Evolutionary conservation across 192 early-diverging fungal species (phyloP), one percentile per base, ranked within the genome.

Genomic region (Neocallimastix lanati): DNA sequence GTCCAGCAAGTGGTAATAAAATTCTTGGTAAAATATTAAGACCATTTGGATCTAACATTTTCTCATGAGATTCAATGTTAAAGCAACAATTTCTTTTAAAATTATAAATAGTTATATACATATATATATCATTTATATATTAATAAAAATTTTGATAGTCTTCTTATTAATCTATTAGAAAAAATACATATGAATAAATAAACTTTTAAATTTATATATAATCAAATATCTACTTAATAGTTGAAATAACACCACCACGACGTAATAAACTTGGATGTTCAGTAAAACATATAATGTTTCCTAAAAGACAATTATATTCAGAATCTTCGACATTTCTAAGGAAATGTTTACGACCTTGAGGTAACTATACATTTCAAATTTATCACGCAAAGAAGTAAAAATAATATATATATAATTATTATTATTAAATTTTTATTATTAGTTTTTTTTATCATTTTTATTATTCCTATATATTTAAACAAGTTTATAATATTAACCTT

Each of bases 21-120:
- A 99, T 91, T 81, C 93, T 95, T 2, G 93, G 93, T 29, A 97
- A 83, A 77, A 96, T 83, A 77, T 97, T 95, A 77, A 93, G 89
- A 36, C 92, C 91, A 15, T 86, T 77, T 50, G 88, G 88, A 78
- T 92, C 86, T 37, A 97, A 80, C 28, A 97, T 81, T 28, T 87
- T 83, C 27, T 82, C 81, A 84, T 95, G 94, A 79, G 87, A 82
- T 28, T 90, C 86, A 77, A 86, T 91, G 58, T 91, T 92, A 88
- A 96, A 97, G 80, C 92, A 92, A 77, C 92, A 91, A 78, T 95
- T 95, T 83, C 89, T 89, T 78, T 15, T 40, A n/a, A n/a, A n/a
- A n/a, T n/a, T n/a, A n/a, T n/a, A n/a, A n/a, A n/a, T n/a, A n/a
- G n/a, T n/a, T n/a, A n/a, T n/a, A n/a, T n/a, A n/a, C n/a, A n/a